A percentile compares a stretch with the other conserved stretches of the same genome.
These are phyloP conservation scores for Saccharum hybrid DNA, from an alignment of 202 grass and related monocot genomes.

Conservation along the genomic window DNA sequence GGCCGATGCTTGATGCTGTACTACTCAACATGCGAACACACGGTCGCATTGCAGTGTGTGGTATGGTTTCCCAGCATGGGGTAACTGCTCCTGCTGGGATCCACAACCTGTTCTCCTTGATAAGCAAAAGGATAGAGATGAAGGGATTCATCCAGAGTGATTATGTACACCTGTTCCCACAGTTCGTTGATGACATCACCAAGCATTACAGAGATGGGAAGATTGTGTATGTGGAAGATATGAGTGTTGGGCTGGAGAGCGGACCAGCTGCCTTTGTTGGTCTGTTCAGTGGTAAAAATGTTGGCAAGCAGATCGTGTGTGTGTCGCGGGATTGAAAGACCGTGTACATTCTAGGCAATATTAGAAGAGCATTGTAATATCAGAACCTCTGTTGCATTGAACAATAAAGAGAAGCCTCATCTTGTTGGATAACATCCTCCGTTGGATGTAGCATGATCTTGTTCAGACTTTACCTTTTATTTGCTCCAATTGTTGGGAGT, in stretches of 20 bases:
- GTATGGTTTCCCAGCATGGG: slow-evolving; percentile 84
- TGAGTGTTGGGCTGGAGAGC: slow-evolving; percentile 67
- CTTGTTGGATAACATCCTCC: too few relatives aligned
- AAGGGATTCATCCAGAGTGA: slow-evolving; percentile 84
- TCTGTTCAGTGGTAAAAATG: slow-evolving; percentile 83
- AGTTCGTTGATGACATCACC: slow-evolving; percentile 56
- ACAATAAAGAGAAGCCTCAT: not conserved
- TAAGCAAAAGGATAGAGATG: slow-evolving; percentile 65
- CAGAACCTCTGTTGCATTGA: not conserved
- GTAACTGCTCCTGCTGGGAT: slow-evolving; percentile 60
- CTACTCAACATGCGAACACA: slow-evolving; percentile 79
- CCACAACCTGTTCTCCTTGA: slow-evolving; percentile 62
- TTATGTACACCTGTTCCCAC: slow-evolving; percentile 59
- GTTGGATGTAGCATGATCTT: too few relatives aligned
- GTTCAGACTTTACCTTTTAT: not conserved
- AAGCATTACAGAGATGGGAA: slow-evolving; percentile 63
- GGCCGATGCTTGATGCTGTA: slow-evolving; percentile 80
- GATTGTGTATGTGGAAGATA: slow-evolving; percentile 76
- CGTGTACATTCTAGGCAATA: not conserved
- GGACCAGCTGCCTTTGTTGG: slow-evolving; percentile 68
- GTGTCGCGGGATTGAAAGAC: slow-evolving; percentile 55
- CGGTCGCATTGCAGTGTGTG: slow-evolving; percentile 80
- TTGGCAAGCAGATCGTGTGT: slow-evolving; percentile 74
- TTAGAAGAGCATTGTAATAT: not conserved
- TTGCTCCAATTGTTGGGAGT: too few relatives aligned